A percentile compares a stretch with the other conserved stretches of the same genome.
These are phyloP conservation scores for Coniosporium apollinis DNA, from an alignment of 495 filamentous ascomycete genomes.

Conservation along the genomic window DNA sequence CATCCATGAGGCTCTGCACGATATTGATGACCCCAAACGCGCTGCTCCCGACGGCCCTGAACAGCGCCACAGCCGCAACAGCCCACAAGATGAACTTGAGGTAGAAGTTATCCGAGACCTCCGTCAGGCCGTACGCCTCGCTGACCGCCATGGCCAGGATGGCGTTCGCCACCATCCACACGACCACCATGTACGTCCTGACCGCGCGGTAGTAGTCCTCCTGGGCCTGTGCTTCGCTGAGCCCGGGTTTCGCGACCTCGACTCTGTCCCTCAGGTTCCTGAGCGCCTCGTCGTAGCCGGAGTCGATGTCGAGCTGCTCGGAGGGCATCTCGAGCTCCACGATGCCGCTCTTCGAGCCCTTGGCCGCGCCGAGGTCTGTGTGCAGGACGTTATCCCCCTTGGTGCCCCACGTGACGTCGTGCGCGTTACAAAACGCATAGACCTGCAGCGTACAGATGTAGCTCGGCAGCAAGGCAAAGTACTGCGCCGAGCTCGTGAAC, in stretches of 20 bases:
- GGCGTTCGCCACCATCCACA: slow-evolving; percentile 87
- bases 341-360: slow-evolving; percentile 45
- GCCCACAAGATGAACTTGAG: slow-evolving; percentile 85
- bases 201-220: slow-evolving; percentile 98
- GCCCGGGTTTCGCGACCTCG: slow-evolving; percentile 46
- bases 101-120: slow-evolving; percentile 72
- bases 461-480: slow-evolving; percentile 76
- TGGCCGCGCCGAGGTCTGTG: slow-evolving; percentile 76
- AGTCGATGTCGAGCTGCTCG: slow-evolving; percentile 96
- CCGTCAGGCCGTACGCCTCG: slow-evolving; percentile 59
- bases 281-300: slow-evolving; percentile 90
- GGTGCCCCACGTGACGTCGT: slow-evolving; percentile 98
- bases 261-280: slow-evolving; percentile 89
- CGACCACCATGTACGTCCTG: slow-evolving; percentile 95
- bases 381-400: slow-evolving; percentile 94
- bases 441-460: slow-evolving; percentile 98
- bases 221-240: slow-evolving; percentile 68
- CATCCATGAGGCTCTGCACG: slow-evolving; percentile 73
- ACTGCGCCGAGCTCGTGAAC: slow-evolving; percentile 86
- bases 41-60: slow-evolving; percentile 65
- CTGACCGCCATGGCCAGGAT: slow-evolving; percentile 83
- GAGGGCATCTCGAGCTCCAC: slow-evolving; percentile 92
- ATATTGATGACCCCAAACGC: slow-evolving; percentile 69
- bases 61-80: slow-evolving; percentile 70
- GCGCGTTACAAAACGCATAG: slow-evolving; percentile 98